Percentiles rank a stretch among this genome's conserved stretches.
These are phyloP conservation scores for Colletotrichum abscissum DNA, from an alignment of 2,329 filamentous ascomycete species.

Conservation along the genomic window DNA sequence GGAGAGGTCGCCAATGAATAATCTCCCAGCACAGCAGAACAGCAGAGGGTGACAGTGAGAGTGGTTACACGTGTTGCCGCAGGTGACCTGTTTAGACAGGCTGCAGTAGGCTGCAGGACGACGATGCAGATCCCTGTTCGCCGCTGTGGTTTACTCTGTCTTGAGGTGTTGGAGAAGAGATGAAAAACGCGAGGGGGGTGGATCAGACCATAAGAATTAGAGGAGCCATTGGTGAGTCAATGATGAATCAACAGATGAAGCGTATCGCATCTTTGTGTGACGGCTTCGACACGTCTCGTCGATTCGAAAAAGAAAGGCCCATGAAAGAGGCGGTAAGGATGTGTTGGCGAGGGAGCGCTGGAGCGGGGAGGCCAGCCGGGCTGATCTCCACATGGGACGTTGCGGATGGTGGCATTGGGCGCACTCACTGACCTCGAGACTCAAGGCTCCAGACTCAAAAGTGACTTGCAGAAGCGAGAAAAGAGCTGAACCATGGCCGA, in stretches of 20 bases:
- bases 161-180: not conserved
- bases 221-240: not conserved
- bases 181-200: not conserved
- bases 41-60: conserved; percentile 15
- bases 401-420: not conserved
- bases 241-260: not conserved
- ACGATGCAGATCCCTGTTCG: conserved; percentile 23
- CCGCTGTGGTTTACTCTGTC: not conserved
- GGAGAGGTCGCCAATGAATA: not conserved
- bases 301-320: conserved; percentile 1
- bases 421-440: not conserved
- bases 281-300: not conserved
- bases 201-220: not conserved
- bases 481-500: too few species aligned
- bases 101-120: conserved; percentile 28
- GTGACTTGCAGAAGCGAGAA: too few species aligned
- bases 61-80: conserved; percentile 35
- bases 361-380: conserved; percentile 13
- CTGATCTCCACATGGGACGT: conserved; percentile 5
- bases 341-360: conserved; percentile 16
- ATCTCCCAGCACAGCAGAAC: conserved; percentile 16
- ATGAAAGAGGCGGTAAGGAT: conserved; percentile 29
- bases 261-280: not conserved
- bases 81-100: conserved; percentile 27
- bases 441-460: too few species aligned